A percentile compares a stretch with the other conserved stretches of the same genome.
Evolutionary conservation across 73 alveolate genomes (phyloP).

Genomic region (Paramecium octaurelia): DNA sequence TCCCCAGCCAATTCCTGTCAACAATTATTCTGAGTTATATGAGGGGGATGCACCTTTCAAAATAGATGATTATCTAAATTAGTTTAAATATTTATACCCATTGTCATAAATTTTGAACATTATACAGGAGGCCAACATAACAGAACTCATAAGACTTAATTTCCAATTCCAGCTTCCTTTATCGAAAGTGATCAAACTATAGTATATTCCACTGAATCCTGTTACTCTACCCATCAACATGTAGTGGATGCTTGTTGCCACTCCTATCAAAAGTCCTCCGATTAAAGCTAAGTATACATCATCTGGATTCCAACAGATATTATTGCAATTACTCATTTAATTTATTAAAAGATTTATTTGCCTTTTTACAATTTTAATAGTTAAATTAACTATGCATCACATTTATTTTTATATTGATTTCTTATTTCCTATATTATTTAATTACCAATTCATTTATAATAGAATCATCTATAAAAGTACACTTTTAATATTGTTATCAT

Average conservation of each 20-base stretch:
- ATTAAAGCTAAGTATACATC: conserved; percentile 58
- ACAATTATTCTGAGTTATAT: not conserved
- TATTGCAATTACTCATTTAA: not conserved
- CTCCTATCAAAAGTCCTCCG: conserved; percentile 78
- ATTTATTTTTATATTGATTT: not conserved
- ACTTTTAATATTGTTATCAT: not conserved
- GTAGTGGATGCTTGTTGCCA: conserved; percentile 74
- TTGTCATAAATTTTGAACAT: conserved; percentile 5
- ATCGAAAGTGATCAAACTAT: conserved; percentile 55
- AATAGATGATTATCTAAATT: not conserved
- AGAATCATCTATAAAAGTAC: not conserved
- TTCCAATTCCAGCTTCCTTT: conserved; percentile 66
- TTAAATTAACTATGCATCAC: not conserved
- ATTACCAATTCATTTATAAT: not conserved
- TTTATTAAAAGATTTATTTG: not conserved
- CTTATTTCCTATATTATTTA: not conserved
- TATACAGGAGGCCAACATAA: conserved; percentile 67
- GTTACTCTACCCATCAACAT: conserved; percentile 80
- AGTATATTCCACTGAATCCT: conserved; percentile 76
- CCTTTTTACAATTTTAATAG: not conserved
- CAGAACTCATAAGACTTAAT: conserved; percentile 67
- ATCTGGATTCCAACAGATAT: conserved; percentile 15
- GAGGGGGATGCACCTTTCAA: not conserved
- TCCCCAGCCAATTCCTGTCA: not conserved
- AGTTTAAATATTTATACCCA: not conserved